Conservation (phyloP, 2,329 filamentous ascomycete genomes). For the Xylariaceae sp. region DNA sequence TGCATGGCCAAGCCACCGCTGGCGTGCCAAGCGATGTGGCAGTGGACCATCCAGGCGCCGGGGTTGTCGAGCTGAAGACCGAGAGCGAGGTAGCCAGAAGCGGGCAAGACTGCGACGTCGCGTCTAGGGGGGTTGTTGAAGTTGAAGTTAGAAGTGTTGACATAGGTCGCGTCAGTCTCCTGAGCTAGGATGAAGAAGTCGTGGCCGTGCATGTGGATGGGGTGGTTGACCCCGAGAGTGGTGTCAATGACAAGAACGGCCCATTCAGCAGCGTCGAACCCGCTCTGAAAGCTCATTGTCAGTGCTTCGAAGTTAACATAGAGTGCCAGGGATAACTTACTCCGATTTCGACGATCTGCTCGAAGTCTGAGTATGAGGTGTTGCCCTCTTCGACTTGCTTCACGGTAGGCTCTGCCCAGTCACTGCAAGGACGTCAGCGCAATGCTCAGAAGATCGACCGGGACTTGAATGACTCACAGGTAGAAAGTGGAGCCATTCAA, state of each 20-base stretch:
- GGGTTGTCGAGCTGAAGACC: conserved; percentile 51
- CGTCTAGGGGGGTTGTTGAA: conserved; percentile 44
- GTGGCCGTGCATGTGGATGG: conserved; percentile 42
- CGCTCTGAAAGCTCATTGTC: conserved; percentile 22
- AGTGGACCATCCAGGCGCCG: conserved; percentile 42
- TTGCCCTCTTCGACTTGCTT: neutral
- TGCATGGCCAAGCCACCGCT: neutral
- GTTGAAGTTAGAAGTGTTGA: conserved; percentile 29
- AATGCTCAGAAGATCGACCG: neutral
- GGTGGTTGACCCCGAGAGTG: conserved; percentile 23
- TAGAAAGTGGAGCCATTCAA: neutral
- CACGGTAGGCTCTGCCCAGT: neutral
- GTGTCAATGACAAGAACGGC: conserved; percentile 32
- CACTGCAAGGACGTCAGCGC: neutral
- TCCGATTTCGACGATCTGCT: neutral
- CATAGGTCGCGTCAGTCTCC: conserved; percentile 26
- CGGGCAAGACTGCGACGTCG: conserved; percentile 44
- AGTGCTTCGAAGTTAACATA: conserved; percentile 34
- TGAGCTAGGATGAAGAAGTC: conserved; percentile 38
- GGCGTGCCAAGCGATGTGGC: neutral
- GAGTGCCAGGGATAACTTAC: conserved; percentile 32
- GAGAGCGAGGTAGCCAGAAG: conserved; percentile 44
- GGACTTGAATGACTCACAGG: neutral
- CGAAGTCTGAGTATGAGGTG: neutral
- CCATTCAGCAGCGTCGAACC: conserved; percentile 29